Evolutionary conservation across 345 rosid species (phyloP).

Genomic region (Arabidopsis arenosa): DNA sequence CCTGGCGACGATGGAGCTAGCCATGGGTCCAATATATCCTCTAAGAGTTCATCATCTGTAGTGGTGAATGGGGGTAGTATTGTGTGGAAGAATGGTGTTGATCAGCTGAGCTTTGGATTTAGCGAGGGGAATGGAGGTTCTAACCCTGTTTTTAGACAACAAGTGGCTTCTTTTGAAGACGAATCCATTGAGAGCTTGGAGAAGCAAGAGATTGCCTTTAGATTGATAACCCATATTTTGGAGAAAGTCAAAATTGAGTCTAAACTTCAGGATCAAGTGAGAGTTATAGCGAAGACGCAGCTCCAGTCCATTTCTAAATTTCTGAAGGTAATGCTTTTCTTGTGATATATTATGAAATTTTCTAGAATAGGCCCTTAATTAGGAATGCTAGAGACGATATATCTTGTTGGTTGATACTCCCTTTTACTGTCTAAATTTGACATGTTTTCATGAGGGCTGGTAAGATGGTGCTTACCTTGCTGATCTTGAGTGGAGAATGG

Average conservation of each 20-base stretch:
- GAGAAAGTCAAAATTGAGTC: conserved; percentile 68
- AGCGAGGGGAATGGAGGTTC: conserved; percentile 61
- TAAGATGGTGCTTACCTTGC: conserved; percentile 14
- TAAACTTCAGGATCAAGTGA: conserved; percentile 79
- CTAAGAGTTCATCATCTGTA: conserved; percentile 50
- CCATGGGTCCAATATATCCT: conserved; percentile 50
- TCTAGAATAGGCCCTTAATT: conserved; percentile 15
- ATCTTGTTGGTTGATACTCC: conserved; percentile 10
- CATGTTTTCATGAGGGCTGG: conserved; percentile 12
- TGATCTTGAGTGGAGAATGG: conserved; percentile 23
- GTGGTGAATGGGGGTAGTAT: conserved; percentile 65
- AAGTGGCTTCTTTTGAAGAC: conserved; percentile 78
- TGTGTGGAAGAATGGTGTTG: conserved; percentile 64
- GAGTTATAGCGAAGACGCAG: conserved; percentile 80
- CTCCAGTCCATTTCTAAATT: conserved; percentile 88
- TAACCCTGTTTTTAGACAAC: conserved; percentile 62
- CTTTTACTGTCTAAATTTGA: conserved; percentile 10
- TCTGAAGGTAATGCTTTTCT: conserved; percentile 70
- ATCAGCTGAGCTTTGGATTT: conserved; percentile 51
- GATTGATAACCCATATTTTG: conserved; percentile 77
- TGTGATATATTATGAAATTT: background rate
- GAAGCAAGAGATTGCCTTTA: conserved; percentile 88
- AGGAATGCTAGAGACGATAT: conserved; percentile 9
- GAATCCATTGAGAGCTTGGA: conserved; percentile 86
- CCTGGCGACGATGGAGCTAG: conserved; percentile 59